A percentile compares a stretch with the other conserved stretches of the same genome.
phyloP scores from a whole-genome alignment of 1,284 basidiomycete genomes.

The Lignosus rhinocerotis region DNA sequence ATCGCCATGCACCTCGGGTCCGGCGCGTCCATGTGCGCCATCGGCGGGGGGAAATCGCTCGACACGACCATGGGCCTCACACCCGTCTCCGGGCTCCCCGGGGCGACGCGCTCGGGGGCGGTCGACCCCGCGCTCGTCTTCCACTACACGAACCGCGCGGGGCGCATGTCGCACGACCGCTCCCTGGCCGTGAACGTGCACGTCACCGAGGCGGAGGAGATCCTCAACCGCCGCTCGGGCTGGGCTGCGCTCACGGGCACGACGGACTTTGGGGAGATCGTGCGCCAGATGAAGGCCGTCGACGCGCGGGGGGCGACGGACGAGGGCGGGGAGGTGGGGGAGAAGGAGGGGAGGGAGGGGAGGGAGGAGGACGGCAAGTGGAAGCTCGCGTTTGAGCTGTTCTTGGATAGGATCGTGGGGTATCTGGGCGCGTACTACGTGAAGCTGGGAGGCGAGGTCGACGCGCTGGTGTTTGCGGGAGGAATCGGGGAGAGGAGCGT shows the following conservation, averaged over 20 bases:
- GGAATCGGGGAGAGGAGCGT: conserved; percentile 81
- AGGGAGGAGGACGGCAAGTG: conserved; percentile 27
- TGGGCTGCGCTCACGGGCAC: conserved; percentile 81
- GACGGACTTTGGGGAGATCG: conserved; percentile 72
- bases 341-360: conserved; percentile 34
- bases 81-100: conserved; percentile 77
- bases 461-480: conserved; percentile 83
- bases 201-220: conserved; percentile 77
- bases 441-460: conserved; percentile 65
- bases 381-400: conserved; percentile 69
- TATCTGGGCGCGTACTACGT: conserved; percentile 76
- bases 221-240: conserved; percentile 74
- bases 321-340: conserved; percentile 34
- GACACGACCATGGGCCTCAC: conserved; percentile 87
- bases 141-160: conserved; percentile 74
- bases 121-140: conserved; percentile 87
- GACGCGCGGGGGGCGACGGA: conserved; percentile 28
- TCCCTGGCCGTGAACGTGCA: conserved; percentile 51
- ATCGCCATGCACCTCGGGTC: conserved; percentile 85
- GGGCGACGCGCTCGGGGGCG: conserved; percentile 82
- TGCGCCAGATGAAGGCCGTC: conserved; percentile 33
- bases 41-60: conserved; percentile 68
- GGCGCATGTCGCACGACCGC: conserved; percentile 53
- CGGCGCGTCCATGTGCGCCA: conserved; percentile 79
- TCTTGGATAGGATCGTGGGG: conserved; percentile 73